Evolutionary conservation across 225 moss, liverwort and hornwort genomes (phyloP).

Genomic region (Climacium dendroides): DNA sequence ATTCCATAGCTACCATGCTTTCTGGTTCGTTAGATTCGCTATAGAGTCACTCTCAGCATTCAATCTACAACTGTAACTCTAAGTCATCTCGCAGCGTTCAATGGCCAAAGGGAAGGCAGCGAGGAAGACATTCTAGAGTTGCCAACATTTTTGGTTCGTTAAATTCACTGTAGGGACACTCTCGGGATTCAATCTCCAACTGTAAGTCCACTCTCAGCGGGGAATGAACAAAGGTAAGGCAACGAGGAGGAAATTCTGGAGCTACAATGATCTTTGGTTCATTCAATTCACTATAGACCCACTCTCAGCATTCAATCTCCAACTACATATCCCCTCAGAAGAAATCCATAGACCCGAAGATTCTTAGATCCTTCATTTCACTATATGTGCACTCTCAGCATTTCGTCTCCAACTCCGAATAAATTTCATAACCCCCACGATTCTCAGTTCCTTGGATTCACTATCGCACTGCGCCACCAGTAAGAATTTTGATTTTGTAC

Average conservation of each 20-base stretch:
- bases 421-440: neutral
- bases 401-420: neutral
- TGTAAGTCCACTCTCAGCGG: neutral
- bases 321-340: neutral
- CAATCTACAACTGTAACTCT: neutral
- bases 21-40: neutral
- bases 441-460: neutral
- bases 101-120: neutral
- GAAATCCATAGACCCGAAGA: neutral
- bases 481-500: neutral
- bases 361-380: neutral
- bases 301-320: neutral
- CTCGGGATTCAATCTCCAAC: neutral
- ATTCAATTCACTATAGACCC: neutral
- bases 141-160: neutral
- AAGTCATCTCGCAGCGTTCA: neutral
- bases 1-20: neutral
- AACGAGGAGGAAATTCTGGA: neutral
- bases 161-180: neutral
- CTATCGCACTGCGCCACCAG: neutral
- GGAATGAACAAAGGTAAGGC: neutral
- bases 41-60: neutral
- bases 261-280: neutral
- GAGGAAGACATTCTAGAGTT: neutral
- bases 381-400: neutral